phyloP scores from a whole-genome alignment of 1,284 basidiomycete species.

The Serendipita sp. region DNA sequence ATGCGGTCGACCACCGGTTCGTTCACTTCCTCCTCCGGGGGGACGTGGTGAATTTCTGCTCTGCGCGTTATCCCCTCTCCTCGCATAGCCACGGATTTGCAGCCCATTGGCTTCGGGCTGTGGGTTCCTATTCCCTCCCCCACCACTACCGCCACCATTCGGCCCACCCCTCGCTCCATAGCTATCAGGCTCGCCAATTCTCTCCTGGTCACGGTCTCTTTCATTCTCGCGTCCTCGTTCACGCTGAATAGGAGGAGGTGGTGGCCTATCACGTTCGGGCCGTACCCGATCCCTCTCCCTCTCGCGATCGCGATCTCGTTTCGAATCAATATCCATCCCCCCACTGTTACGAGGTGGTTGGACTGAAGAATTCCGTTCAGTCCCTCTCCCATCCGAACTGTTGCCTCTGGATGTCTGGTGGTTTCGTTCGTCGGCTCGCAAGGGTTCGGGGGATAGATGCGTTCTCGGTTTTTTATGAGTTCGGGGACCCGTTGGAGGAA shows the following conservation, averaged over 20 bases:
- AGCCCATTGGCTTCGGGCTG: conserved; percentile 12
- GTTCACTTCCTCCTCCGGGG: background rate
- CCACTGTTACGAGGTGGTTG: background rate
- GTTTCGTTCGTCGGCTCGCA: no score
- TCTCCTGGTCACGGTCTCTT: conserved; percentile 12
- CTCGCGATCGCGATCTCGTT: no score
- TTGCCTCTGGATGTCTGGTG: background rate
- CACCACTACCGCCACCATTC: background rate
- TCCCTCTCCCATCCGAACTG: background rate
- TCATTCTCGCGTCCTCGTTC: conserved; percentile 12
- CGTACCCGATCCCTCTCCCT: conserved; percentile 2
- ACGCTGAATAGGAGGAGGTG: conserved; percentile 15
- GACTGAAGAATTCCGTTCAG: no score
- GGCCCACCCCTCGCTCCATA: background rate
- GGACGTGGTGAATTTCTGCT: background rate
- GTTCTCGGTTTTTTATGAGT: conserved; percentile 39
- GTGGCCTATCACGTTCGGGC: conserved; percentile 17
- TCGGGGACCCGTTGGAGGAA: conserved; percentile 51
- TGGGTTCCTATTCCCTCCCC: conserved; percentile 8
- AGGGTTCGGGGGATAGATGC: no score
- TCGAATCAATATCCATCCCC: conserved; percentile 7
- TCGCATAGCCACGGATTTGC: conserved; percentile 4
- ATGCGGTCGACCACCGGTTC: background rate
- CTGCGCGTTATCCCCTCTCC: background rate
- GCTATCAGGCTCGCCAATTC: background rate